A percentile compares a stretch with the other conserved stretches of the same genome.
Evolutionary conservation across 495 filamentous ascomycete species (phyloP).

Genomic region (Melanomma pulvis-pyrius): DNA sequence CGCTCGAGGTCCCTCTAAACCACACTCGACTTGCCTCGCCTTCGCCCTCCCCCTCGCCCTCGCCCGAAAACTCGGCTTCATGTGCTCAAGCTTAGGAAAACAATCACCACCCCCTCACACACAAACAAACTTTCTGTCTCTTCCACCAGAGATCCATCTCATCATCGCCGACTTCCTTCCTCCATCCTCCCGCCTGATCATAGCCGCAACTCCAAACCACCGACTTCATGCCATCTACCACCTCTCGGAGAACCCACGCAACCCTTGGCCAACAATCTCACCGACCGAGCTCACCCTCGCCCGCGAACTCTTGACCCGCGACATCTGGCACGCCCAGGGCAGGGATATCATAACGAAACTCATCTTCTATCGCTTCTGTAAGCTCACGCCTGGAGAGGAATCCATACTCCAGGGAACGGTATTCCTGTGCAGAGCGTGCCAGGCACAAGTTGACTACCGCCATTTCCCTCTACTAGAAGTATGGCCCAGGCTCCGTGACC

Average conservation of each 20-base stretch:
- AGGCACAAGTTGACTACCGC: not conserved
- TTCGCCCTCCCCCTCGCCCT: no score
- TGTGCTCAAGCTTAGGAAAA: no score
- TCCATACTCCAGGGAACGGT: not conserved
- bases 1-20: no score
- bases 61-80: no score
- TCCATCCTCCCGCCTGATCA: not conserved
- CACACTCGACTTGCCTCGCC: no score
- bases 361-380: not conserved
- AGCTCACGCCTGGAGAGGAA: not conserved
- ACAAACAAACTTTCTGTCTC: not conserved
- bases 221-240: not conserved
- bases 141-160: not conserved
- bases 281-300: not conserved
- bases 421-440: not conserved
- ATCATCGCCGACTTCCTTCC: not conserved
- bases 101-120: no score
- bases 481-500: no score
- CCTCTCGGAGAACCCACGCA: not conserved
- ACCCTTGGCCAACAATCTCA: not conserved
- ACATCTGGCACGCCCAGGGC: not conserved
- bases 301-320: not conserved
- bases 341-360: not conserved
- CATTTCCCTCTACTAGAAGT: not conserved
- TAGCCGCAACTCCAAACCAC: not conserved